These are phyloP conservation scores for Rubroshorea leprosula DNA, from an alignment of 345 rosid species.

Conservation along the genomic window DNA sequence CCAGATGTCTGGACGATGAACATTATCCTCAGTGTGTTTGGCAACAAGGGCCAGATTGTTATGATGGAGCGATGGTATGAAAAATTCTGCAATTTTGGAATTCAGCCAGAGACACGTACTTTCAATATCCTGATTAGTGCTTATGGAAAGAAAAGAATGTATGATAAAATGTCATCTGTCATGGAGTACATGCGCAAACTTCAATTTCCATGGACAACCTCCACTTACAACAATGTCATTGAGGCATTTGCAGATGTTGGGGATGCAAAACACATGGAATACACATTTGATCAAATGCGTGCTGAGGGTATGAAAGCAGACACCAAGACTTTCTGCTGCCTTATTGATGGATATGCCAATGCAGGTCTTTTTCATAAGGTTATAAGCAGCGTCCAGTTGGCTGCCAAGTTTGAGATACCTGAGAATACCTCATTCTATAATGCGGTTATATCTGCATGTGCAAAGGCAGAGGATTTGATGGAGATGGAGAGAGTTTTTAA, in stretches of 20 bases:
- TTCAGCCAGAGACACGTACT: conserved; percentile 79
- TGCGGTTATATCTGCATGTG: conserved; percentile 70
- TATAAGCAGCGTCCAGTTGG: conserved; percentile 58
- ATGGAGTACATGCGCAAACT: conserved; percentile 94
- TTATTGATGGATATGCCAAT: conserved; percentile 73
- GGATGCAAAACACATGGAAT: conserved; percentile 85
- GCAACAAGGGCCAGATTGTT: conserved; percentile 73
- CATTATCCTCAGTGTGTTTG: conserved; percentile 70
- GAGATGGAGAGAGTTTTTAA: conserved; percentile 91
- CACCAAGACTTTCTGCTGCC: conserved; percentile 82
- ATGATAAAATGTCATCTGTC: conserved; percentile 89
- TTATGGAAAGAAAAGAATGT: conserved; percentile 81
- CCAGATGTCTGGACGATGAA: conserved; percentile 98
- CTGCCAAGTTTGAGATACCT: conserved; percentile 66
- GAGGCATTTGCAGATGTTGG: conserved; percentile 89
- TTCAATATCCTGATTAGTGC: conserved; percentile 85
- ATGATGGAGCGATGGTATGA: conserved; percentile 92
- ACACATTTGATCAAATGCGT: conserved; percentile 79
- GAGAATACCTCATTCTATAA: conserved; percentile 66
- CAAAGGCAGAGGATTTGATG: conserved; percentile 68
- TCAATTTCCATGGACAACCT: conserved; percentile 83
- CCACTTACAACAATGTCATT: conserved; percentile 83
- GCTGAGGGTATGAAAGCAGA: conserved; percentile 78
- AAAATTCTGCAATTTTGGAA: conserved; percentile 69
- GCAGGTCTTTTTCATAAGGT: conserved; percentile 82